Conservation (phyloP, 768 basidiomycete genomes). For the Tylopilus sp. region DNA sequence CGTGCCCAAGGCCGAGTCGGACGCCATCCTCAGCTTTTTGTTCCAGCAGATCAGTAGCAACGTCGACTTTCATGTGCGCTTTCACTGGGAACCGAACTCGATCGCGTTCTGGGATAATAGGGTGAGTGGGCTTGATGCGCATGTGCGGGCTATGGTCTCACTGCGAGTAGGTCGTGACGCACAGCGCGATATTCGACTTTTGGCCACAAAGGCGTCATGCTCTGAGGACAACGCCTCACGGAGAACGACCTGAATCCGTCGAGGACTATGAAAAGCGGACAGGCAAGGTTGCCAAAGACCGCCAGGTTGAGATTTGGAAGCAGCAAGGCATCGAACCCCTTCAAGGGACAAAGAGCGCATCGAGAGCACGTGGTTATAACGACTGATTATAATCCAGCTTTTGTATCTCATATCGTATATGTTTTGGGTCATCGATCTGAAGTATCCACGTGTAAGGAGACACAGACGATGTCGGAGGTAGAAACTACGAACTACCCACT, state of each 20-base stretch:
- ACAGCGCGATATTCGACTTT: constrained; percentile 81
- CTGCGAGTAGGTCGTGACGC: constrained; percentile 55
- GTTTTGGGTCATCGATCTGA: background rate
- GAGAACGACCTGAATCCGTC: constrained; percentile 74
- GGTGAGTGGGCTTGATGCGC: constrained; percentile 36
- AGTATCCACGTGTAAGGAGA: background rate
- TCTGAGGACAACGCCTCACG: constrained; percentile 77
- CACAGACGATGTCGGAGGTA: background rate
- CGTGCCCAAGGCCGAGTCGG: constrained; percentile 80
- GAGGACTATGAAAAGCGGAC: constrained; percentile 60
- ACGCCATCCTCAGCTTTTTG: constrained; percentile 64
- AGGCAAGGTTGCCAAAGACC: constrained; percentile 70
- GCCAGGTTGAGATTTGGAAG: constrained; percentile 69
- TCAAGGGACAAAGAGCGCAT: constrained; percentile 25
- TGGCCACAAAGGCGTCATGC: constrained; percentile 77
- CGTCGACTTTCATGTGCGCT: constrained; percentile 71
- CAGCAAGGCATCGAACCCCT: constrained; percentile 53
- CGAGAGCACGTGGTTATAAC: constrained; percentile 55
- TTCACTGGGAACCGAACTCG: constrained; percentile 73
- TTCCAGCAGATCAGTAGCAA: constrained; percentile 69
- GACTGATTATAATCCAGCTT: constrained; percentile 38
- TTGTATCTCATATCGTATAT: constrained; percentile 7
- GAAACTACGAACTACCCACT: constrained; percentile 3
- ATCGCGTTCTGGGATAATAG: constrained; percentile 89
- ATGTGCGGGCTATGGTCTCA: background rate